Conservation (phyloP, 805 yeast species). For the Candida tibetensis region DNA sequence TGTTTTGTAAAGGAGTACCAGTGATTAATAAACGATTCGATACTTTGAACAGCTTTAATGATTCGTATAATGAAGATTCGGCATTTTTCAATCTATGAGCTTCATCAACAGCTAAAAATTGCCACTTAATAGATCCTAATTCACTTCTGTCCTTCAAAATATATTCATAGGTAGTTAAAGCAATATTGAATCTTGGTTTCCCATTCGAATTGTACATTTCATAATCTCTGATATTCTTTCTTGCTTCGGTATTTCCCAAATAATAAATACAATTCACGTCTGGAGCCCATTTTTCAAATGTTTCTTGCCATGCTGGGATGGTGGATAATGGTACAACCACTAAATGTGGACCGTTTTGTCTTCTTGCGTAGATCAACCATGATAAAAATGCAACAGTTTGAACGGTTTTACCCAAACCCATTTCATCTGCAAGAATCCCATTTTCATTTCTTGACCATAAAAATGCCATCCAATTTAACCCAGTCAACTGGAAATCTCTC, state of each 20-base stretch:
- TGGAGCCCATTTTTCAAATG: conserved; percentile 97
- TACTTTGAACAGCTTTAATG: conserved; percentile 76
- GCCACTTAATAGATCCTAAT: conserved; percentile 87
- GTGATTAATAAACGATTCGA: conserved; percentile 86
- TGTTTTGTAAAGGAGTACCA: conserved; percentile 97
- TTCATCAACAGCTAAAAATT: conserved; percentile 95
- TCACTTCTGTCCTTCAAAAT: conserved; percentile 84
- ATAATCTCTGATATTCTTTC: conserved; percentile 75
- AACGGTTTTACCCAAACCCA: conserved; percentile 98
- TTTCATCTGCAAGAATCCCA: conserved; percentile 96
- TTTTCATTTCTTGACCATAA: conserved; percentile 97
- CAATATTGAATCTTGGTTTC: conserved; percentile 86
- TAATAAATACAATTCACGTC: conserved; percentile 91
- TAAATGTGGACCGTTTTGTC: conserved; percentile 96
- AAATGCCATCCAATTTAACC: conserved; percentile 99
- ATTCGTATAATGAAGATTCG: conserved; percentile 88
- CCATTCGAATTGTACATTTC: conserved; percentile 70
- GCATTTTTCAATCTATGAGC: conserved; percentile 96
- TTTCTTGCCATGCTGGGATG: conserved; percentile 98
- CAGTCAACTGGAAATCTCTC: conserved; percentile 96
- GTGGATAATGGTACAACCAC: conserved; percentile 96
- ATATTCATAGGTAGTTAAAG: conserved; percentile 93
- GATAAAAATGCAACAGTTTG: conserved; percentile 93
- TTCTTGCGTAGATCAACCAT: conserved; percentile 91
- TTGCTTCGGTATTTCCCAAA: conserved; percentile 85